These are phyloP conservation scores for Nigrograna mackinnonii DNA, from an alignment of 2,329 filamentous ascomycete genomes.

Conservation along the genomic window DNA sequence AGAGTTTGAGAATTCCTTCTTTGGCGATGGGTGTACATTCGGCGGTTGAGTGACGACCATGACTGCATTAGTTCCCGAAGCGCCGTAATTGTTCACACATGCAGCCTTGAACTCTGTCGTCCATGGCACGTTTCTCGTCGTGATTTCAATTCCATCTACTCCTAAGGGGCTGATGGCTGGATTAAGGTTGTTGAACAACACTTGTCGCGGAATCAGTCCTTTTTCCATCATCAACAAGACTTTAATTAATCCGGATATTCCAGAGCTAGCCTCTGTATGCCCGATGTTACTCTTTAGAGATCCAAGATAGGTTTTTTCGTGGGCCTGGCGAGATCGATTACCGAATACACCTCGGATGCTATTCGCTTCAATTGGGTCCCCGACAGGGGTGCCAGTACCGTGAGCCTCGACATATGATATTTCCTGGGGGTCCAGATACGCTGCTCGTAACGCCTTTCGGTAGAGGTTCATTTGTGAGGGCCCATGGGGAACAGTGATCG, in stretches of 20 bases:
- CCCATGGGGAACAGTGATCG: constrained; percentile 17
- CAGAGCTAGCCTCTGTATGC: constrained; percentile 35
- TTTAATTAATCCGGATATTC: constrained; percentile 25
- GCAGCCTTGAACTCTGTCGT: constrained; percentile 21
- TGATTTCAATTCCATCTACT: constrained; percentile 5
- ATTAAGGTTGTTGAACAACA: constrained; percentile 9
- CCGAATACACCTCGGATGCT: not conserved
- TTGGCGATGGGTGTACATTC: too few relatives aligned
- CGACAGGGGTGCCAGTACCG: constrained; percentile 17
- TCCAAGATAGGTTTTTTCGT: not conserved
- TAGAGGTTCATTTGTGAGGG: constrained; percentile 16
- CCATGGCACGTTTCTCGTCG: constrained; percentile 6
- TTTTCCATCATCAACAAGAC: constrained; percentile 6
- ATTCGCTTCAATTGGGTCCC: constrained; percentile 1
- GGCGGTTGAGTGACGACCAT: constrained; percentile 2
- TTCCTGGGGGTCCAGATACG: constrained; percentile 9
- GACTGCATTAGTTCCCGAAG: constrained; percentile 26
- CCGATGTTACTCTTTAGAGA: constrained; percentile 32
- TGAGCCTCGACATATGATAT: constrained; percentile 19
- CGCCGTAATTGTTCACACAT: constrained; percentile 44
- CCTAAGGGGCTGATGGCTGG: too few relatives aligned
- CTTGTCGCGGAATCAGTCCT: constrained; percentile 6
- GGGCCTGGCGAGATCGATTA: not conserved
- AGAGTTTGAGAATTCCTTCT: too few relatives aligned
- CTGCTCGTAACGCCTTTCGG: constrained; percentile 9